A percentile compares a stretch with the other conserved stretches of the same genome.
These are phyloP conservation scores for Aurantiochytrium sp. DNA, from an alignment of 108 stramenopile species.

Conservation along the genomic window DNA sequence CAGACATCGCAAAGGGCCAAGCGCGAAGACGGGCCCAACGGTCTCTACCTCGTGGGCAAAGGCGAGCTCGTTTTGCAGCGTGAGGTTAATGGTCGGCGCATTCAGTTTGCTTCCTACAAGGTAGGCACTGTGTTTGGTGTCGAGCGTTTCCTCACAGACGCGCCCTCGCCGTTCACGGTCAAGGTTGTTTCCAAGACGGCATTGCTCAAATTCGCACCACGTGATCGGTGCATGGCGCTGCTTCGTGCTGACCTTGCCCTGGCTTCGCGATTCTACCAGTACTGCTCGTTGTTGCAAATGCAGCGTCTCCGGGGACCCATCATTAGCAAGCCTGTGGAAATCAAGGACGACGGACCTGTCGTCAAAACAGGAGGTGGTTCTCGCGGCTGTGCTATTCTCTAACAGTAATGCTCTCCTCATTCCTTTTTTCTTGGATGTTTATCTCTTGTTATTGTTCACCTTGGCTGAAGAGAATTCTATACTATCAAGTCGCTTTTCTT, in stretches of 20 bases:
- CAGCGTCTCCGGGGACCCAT: slow-evolving; percentile 11
- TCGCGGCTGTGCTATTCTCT: not conserved
- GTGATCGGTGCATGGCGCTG: not conserved
- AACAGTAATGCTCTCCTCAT: not conserved
- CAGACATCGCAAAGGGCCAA: not conserved
- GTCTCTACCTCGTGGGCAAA: not conserved
- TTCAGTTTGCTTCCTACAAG: slow-evolving; percentile 2
- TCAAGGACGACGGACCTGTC: not conserved
- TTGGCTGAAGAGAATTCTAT: no score
- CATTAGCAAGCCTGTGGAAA: not conserved
- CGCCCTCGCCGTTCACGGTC: not conserved
- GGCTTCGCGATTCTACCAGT: slow-evolving; percentile 5
- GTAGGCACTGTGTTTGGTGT: slow-evolving; percentile 1
- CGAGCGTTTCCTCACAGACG: not conserved
- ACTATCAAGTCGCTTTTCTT: no score
- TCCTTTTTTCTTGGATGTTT: not conserved
- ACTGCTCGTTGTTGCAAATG: not conserved
- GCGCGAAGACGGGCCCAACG: not conserved
- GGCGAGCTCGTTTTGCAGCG: not conserved
- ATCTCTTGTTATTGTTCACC: no score
- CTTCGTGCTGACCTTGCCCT: not conserved
- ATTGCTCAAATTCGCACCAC: not conserved
- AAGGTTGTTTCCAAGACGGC: slow-evolving; percentile 4
- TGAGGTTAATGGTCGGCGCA: not conserved
- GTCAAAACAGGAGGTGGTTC: not conserved